Conservation (phyloP, 305 asterid species). For the Plantago lanceolata region DNA sequence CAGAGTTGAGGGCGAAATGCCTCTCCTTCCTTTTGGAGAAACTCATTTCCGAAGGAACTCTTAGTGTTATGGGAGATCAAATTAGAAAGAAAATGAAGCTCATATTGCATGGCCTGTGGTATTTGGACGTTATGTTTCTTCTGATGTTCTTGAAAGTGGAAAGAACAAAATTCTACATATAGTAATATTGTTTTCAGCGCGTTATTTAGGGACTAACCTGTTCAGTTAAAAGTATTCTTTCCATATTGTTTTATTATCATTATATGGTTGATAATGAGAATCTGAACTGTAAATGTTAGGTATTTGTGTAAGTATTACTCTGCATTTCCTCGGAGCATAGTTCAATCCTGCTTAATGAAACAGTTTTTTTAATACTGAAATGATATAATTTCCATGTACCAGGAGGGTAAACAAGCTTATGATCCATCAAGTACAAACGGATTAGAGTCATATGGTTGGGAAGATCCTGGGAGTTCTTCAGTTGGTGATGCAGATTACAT, state of each 20-base stretch:
- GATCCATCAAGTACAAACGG: constrained; percentile 43
- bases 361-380: constrained; percentile 3
- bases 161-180: no score
- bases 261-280: neutral
- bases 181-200: no score
- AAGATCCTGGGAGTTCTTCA: constrained; percentile 43
- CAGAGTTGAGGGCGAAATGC: constrained; percentile 60
- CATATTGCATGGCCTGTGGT: neutral
- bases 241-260: no score
- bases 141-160: neutral
- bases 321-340: constrained; percentile 1
- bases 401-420: constrained; percentile 50
- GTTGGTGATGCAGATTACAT: constrained; percentile 41
- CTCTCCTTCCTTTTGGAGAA: constrained; percentile 62
- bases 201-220: neutral
- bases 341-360: neutral
- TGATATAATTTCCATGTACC: constrained; percentile 16
- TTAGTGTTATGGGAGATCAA: neutral
- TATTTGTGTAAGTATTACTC: constrained; percentile 2
- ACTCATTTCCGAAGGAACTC: constrained; percentile 25
- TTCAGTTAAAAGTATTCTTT: no score
- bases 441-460: constrained; percentile 71
- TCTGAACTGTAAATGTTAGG: neutral
- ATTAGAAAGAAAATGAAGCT: neutral
- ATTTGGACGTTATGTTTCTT: neutral